Evolutionary conservation across 257 asterid genomes (phyloP), one percentile per base, ranked within the genome.

Genomic region (Solanum sejunctum): DNA sequence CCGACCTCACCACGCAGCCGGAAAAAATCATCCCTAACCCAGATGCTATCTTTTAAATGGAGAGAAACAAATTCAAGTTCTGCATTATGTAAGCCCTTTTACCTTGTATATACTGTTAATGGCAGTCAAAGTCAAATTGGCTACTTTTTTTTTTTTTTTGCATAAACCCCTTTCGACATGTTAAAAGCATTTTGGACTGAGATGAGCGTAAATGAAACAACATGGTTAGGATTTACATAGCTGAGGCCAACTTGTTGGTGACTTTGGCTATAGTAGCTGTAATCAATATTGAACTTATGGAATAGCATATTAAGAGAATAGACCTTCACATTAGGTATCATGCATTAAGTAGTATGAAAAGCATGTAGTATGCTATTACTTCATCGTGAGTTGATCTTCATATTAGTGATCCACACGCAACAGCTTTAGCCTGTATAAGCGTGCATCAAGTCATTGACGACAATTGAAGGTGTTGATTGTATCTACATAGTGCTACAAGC

Each of bases 21-120:
- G 89, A 95, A 89, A 85, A 90, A 88, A 87, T 54, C 92, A 21
- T 93, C 98, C 1, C 58, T 92, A 54, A 43, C 84, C 28, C 84
- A 82, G 75, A 86, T 91, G 36, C 71, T 93, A 84, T 94, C 99
- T 15, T 92, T 93, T 85, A 96, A 91, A 86, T 89, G 96, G 95
- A 91, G 87, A 83, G 98, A 94, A 49, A 92, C 90, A 21, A 92
- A 90, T 43, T 86, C 90, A 85, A 89, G 88, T 85, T 78, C 92
- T 39, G 36, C 90, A 32, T 71, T 93, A 85, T 85, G 99, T 96
- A 89, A 91, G 98, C 55, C 6, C 70, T 39, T 60, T 61, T 41
- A 32, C 52, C 85, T 86, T 77, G 80, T 32, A 26, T 26, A 32
- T 26, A 51, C 71, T 54, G 12, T 69, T 77, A 51, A 77, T 51